Evolutionary conservation across 768 basidiomycete species (phyloP), one percentile per base, ranked within the genome.

Genomic region (Strobilomyces echinocephalus): DNA sequence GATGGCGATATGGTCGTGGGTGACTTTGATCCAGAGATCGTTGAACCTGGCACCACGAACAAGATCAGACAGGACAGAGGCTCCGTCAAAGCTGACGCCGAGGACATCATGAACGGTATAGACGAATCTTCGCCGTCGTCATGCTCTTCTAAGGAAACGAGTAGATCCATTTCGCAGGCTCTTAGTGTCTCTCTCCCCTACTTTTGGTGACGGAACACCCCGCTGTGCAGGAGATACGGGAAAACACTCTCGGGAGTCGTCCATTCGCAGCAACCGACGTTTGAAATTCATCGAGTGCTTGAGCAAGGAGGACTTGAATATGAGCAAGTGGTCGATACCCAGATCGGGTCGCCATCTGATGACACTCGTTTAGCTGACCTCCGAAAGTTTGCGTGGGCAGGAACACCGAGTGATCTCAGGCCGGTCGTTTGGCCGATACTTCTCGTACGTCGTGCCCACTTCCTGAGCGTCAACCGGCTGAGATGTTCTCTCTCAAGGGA

Each of bases 401-500:
- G 97, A 21, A 88, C 97, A 24, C 95, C 97, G 0, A 68, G 70
- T 51, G 90, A 94, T 61, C 75, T 99, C 26, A 80, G 97, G 38
- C 91, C 93, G 0, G 81, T 97, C 65, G 88, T 87, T 24, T 99
- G 97, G 97, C 93, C 93, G 65, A 76, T 97, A 45, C 78, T 99
- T 31, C 82, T 98, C 36, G 94, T 95, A 65, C 60, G 89, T 76
- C 75, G 7, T 47, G 24, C 31, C 15, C 40, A 21, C 38, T 43
- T 52, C 48, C 20, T 51, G 34, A 41, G 28, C 48, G 15, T 34
- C 16, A 31, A 31, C 55, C 30, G 20, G 28, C 39, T 61, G 24
- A 67, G 30, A 16, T 44, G 33, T 44, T n/a, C n/a, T n/a, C 33
- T 36, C n/a, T 7, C 30, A 57, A 97, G 94, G 95, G 95, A 20